Base-by-base conservation (phyloP, 495 filamentous ascomycete species). In the Hyphodiscus hymeniophilus region DNA sequence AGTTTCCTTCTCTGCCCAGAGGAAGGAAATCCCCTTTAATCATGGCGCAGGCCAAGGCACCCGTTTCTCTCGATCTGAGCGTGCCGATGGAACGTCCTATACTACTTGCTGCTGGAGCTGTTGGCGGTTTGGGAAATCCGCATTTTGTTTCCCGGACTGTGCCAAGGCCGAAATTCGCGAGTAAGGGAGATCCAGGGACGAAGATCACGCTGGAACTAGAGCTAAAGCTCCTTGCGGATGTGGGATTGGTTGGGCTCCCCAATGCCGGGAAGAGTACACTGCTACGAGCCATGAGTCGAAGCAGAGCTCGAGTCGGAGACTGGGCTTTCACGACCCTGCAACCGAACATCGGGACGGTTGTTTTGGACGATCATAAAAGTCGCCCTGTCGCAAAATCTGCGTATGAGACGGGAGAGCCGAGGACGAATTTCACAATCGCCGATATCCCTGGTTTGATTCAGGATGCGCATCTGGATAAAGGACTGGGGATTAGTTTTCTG, bases 271-370 rank as follows among this genome's bases (percentile, higher is more conserved):
- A 98, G 63, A 92, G 85, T 60, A 96, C 94, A 0, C 74, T 98
- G 7, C 76, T 96, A 4, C 83, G 92, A 38, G 83, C 90, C 1
- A 65, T 98, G 54, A 94, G 77, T 54, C 82, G 85, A 54, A 89
- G 86, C 63, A 79, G 87, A 38, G 84, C 94, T 1, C 79, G 94
- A 13, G 82, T 98, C 22, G 92, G 92, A 18, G 78, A 87, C 59
- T 98, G 92, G 92, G 92, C 88, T 16, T 98, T 98, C 60, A 98
- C 92, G 4, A 98, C 92, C 0, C 72, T 98, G 5, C 82, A 86
- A 34, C 92, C 92, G 0, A 95, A 89, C 57, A 90, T 98, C 48
- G 92, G 92, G 31, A 98, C 94, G 0, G 87, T 97, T 12, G 83
- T 96, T 5, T 72, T 97, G 23, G 92, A 96, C 57, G 72, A 91